Evolutionary conservation across 2,329 filamentous ascomycete species (phyloP).

Genomic region (Colletotrichum camelliae): DNA sequence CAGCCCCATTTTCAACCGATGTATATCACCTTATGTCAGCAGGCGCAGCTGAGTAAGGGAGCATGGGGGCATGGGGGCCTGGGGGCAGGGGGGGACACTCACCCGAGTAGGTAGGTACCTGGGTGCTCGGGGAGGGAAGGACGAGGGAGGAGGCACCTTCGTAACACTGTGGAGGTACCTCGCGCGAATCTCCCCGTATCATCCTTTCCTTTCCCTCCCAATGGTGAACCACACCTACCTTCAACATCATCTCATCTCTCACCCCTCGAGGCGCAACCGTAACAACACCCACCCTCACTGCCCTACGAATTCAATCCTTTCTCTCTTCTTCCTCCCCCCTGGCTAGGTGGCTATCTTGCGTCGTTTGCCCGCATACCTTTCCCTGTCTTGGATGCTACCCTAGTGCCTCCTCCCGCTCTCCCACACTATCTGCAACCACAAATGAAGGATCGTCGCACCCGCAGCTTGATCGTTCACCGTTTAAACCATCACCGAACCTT

Average conservation of each 20-base stretch:
- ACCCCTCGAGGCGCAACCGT: conserved; percentile 5
- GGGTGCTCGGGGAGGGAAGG: not conserved
- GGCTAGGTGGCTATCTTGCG: not conserved
- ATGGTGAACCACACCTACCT: not conserved
- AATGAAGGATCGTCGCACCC: conserved; percentile 21
- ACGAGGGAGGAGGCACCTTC: not conserved
- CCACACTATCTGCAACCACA: conserved; percentile 15
- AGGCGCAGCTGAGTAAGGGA: not conserved
- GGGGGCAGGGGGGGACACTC: not conserved
- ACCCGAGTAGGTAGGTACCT: no score
- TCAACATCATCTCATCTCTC: conserved; percentile 1
- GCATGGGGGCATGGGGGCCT: not conserved
- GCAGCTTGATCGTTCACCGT: conserved; percentile 20
- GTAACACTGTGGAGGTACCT: not conserved
- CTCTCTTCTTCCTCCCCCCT: not conserved
- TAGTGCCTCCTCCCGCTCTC: not conserved
- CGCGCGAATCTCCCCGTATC: not conserved
- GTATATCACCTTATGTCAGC: not conserved
- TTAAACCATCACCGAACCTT: conserved; percentile 20
- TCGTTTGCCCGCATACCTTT: not conserved
- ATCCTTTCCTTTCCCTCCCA: not conserved
- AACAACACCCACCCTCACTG: not conserved
- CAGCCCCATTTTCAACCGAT: not conserved
- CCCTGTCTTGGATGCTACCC: conserved; percentile 1
- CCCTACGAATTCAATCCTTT: not conserved